These are phyloP conservation scores for Sclerotinia glacialis DNA, from an alignment of 2,329 filamentous ascomycete species.

Conservation along the genomic window DNA sequence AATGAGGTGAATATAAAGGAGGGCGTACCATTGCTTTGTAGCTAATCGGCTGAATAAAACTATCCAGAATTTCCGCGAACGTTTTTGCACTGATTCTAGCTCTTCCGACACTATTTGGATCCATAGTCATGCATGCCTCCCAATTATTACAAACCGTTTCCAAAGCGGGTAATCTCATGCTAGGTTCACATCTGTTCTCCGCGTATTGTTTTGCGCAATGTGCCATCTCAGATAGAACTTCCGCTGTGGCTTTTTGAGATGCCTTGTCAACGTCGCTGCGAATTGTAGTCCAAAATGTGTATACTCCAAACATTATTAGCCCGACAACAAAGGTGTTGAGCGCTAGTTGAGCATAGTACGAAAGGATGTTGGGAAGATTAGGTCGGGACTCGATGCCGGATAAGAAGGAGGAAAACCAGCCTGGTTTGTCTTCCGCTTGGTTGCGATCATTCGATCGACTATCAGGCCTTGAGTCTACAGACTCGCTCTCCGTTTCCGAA, in stretches of 20 bases:
- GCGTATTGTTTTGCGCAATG: slow-evolving; percentile 77
- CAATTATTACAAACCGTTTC: slow-evolving; percentile 72
- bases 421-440: slow-evolving; percentile 27
- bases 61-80: slow-evolving; percentile 89
- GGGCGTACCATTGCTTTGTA: slow-evolving; percentile 70
- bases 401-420: slow-evolving; percentile 52
- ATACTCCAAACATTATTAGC: slow-evolving; percentile 42
- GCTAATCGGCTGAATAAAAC: slow-evolving; percentile 86
- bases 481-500: slow-evolving; percentile 41
- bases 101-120: slow-evolving; percentile 73
- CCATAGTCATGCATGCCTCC: slow-evolving; percentile 83
- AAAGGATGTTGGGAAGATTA: slow-evolving; percentile 62
- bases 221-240: slow-evolving; percentile 70
- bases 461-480: slow-evolving; percentile 38
- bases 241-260: slow-evolving; percentile 58
- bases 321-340: slow-evolving; percentile 49
- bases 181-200: slow-evolving; percentile 70
- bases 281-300: slow-evolving; percentile 36
- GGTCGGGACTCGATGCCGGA: slow-evolving; percentile 63
- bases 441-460: slow-evolving; percentile 39
- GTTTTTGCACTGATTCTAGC: slow-evolving; percentile 82
- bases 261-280: slow-evolving; percentile 46
- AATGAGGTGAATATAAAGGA: neutral
- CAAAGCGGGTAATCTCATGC: slow-evolving; percentile 68
- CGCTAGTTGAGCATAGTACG: slow-evolving; percentile 62